Base-by-base conservation (phyloP, 805 yeast species). In the Ogataea haglerorum region DNA sequence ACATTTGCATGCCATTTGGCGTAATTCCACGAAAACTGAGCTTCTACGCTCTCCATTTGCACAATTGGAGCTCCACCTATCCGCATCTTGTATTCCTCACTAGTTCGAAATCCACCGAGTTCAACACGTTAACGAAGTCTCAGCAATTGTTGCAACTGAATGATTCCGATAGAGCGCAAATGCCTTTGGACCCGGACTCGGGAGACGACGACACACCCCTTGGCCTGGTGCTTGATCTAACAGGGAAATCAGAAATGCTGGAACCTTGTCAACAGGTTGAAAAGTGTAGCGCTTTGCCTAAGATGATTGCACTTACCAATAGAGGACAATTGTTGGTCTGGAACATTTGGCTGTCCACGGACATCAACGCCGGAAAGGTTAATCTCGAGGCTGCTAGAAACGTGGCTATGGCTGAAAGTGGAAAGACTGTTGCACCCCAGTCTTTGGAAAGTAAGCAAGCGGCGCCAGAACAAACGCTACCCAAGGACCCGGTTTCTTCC, bases 201-300 rank as follows among this genome's bases (percentile, higher is more conserved):
- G 81, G 75, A 33, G 81, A 74, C 36, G 95, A 87, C 52, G 74
- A 84, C 10, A 73, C 83, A 6, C 80, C 91, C 0, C 65, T 85
- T 16, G 96, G 96, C 5, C 48, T 85, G 9, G 78, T 77, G 0
- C 34, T 86, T 5, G 95, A 87, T 56, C 51, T 80, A 10, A 64
- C 72, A 9, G 64, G 76, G 2, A 58, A 60, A 0, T 69, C 66
- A 1, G 51, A 52, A 1, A 75, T 81, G 2, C 39, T 56, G 2
- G 72, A 74, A 10, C 88, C 91, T 0, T 74, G 79, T 45, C 60
- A 67, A 6, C 79, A 79, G 9, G 68, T 82, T 2, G 86, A 82
- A 1, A 67, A 67, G 28, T 76, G 77, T 8, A 67, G 57, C 1
- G 79, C 86, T 28, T 65, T 85, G 42, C 96, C 96, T 0, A 66